A percentile compares a stretch with the other conserved stretches of the same genome.
Conservation (phyloP, 768 basidiomycete species). For the Hortiboletus campestris region DNA sequence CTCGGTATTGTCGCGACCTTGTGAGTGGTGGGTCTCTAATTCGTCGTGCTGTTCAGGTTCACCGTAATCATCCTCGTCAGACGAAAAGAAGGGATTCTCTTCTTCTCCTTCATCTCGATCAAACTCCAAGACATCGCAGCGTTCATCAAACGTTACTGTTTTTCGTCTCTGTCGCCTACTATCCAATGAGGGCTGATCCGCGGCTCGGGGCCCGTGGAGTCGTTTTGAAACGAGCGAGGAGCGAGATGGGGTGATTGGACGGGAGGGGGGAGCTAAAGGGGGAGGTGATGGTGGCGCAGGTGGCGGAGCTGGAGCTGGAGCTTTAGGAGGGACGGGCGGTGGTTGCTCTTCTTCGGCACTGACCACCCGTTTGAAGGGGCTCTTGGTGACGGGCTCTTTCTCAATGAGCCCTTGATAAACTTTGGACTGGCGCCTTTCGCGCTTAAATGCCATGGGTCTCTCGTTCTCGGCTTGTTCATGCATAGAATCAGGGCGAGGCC, state of each 20-base stretch:
- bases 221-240: conserved; percentile 70
- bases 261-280: conserved; percentile 43
- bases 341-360: conserved; percentile 29
- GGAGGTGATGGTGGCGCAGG: conserved; percentile 27
- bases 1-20: not conserved
- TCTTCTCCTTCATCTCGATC: conserved; percentile 62
- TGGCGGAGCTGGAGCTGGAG: not conserved
- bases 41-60: conserved; percentile 14
- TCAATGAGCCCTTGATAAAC: conserved; percentile 70
- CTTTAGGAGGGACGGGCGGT: conserved; percentile 30
- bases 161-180: conserved; percentile 58
- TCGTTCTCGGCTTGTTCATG: conserved; percentile 71
- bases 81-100: conserved; percentile 45
- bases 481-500: conserved; percentile 70
- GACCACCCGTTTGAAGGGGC: conserved; percentile 59
- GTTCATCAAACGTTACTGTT: conserved; percentile 77
- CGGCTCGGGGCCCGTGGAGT: conserved; percentile 72
- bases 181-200: conserved; percentile 33
- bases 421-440: conserved; percentile 73
- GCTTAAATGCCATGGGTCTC: conserved; percentile 64
- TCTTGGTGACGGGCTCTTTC: conserved; percentile 78
- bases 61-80: conserved; percentile 34
- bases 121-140: conserved; percentile 81
- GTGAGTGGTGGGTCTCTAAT: conserved; percentile 13
- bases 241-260: conserved; percentile 40